Base-by-base conservation (phyloP, 2,329 filamentous ascomycete species). In the Hymenoscyphus albidus region DNA sequence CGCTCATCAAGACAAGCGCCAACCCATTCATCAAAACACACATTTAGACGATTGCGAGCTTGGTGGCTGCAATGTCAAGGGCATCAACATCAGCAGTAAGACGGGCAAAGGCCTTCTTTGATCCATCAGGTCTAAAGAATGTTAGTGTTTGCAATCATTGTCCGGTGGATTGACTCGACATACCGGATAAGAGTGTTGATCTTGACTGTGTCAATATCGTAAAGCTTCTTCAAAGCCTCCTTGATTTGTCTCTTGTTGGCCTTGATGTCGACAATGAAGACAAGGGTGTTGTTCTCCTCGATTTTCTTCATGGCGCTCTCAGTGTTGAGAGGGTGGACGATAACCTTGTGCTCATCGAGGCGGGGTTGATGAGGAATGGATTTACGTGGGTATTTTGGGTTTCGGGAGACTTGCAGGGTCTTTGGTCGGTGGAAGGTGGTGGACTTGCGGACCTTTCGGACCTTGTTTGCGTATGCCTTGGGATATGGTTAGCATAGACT, bases 221-320 rank as follows among this genome's bases (percentile, higher is more conserved):
- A 99, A 74, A 98, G 90, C 89, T 95, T 97, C 93, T 98, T 99
- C 74, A 99, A 85, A 70, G 94, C 91, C 77, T 88, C 85, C 88
- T 97, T 97, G 85, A 99, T 99, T 86, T 99, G 95, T 79, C 93
- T 89, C 92, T 99, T 99, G 89, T 99, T 99, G 81, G 94, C 89
- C 90, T 96, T 96, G 81, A 94, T 84, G 75, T 97, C 91, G 78
- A 96, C 92, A 75, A 97, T 96, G 87, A 97, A 97, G 79, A 96
- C 92, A 62, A 99, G 88, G 74, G 95, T 99, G 88, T 99, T 99
- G 89, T 99, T 93, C 90, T 99, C 95, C 87, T 99, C 95, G 76
- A 99, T 97, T 91, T 97, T 97, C 92, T 99, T 99, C 94, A 99
- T 98, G 78, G 96, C 95, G 78, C 90, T 95, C 90, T 99, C 95